A percentile compares a stretch with the other conserved stretches of the same genome.
Evolutionary conservation across 2,329 filamentous ascomycete species (phyloP).

Genomic region (Fonsecaea pugnacius): DNA sequence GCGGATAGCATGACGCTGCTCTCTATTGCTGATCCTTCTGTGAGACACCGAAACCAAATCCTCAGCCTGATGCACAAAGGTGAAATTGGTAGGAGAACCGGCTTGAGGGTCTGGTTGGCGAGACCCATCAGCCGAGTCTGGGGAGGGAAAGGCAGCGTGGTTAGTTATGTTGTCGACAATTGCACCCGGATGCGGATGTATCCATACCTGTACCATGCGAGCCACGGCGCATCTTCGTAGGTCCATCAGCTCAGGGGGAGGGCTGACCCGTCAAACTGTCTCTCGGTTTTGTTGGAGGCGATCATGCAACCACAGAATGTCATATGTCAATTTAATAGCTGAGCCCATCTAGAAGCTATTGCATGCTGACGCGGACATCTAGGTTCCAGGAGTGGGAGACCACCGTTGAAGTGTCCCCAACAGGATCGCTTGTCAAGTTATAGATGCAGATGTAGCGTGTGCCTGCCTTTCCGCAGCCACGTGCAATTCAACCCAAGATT

Average conservation of each 20-base stretch:
- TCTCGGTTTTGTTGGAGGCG: not conserved
- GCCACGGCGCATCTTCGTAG: slow-evolving; percentile 19
- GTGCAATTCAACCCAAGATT: slow-evolving; percentile 1
- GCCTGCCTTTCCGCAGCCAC: slow-evolving; percentile 1
- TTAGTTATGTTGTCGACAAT: slow-evolving; percentile 6
- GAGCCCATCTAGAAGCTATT: not conserved
- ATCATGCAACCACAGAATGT: not conserved
- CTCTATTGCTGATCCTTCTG: slow-evolving; percentile 46
- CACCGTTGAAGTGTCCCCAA: not conserved
- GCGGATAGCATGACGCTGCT: slow-evolving; percentile 47
- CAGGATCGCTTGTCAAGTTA: not conserved
- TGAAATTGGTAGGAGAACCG: slow-evolving; percentile 39
- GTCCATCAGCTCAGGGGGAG: slow-evolving; percentile 24
- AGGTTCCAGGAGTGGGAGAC: not conserved
- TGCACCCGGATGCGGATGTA: slow-evolving; percentile 1
- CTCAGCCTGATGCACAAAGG: slow-evolving; percentile 50
- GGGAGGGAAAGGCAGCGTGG: not conserved
- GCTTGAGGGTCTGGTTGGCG: slow-evolving; percentile 34
- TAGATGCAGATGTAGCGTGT: not conserved
- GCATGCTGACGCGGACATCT: not conserved
- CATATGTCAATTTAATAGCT: not conserved
- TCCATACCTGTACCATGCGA: slow-evolving; percentile 23
- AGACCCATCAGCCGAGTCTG: slow-evolving; percentile 27
- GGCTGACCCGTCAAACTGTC: not conserved
- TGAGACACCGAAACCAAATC: slow-evolving; percentile 41